Evolutionary conservation across 331 rosid genomes (phyloP), one percentile per base, ranked within the genome.

Genomic region (Telfairia occidentalis): DNA sequence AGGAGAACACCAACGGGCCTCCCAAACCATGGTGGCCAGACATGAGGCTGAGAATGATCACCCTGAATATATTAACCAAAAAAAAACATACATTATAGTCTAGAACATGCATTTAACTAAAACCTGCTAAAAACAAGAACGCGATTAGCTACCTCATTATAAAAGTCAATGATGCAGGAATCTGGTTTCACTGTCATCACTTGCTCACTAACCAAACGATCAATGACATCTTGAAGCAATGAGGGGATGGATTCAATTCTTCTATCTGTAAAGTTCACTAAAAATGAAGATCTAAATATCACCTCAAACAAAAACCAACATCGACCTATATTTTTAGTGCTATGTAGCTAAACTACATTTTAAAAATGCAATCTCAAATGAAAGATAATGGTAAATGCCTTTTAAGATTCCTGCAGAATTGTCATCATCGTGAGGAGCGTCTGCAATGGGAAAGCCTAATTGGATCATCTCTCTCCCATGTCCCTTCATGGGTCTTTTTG

Each of bases 391-490:
- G 29, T 49, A 79, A 90, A 46, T 87, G 83, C 97, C 97, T 92
- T 83, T 90, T 32, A 83, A 78, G 45, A 82, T 79, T 52, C 89
- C 89, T 24, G 85, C 40, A 67, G 87, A 46, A 82, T 82, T 85
- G 40, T 92, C 99, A 79, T 82, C 92, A 52, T 91, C 96, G 40
- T 75, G 79, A 18, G 97, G 89, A 54, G 83, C 76, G 82, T 95
- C 97, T 42, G 85, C 92, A 85, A 92, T 74, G 16, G 96, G 96
- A 73, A 86, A 79, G 79, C 99, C 99, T 73, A 95, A 78, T 69
- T 95, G 99, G 83, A 95, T 90, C 90, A 85, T 86, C 81, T 95
- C 99, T 85, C 99, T 91, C 82, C 99, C 99, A 81, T 80, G 99
- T 71, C 99, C 99, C 83, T 83, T 92, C 84, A 83, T 88, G 60